Evolutionary conservation across 176 grass and related monocot genomes (phyloP).

Genomic region (Zoysia pacifica): DNA sequence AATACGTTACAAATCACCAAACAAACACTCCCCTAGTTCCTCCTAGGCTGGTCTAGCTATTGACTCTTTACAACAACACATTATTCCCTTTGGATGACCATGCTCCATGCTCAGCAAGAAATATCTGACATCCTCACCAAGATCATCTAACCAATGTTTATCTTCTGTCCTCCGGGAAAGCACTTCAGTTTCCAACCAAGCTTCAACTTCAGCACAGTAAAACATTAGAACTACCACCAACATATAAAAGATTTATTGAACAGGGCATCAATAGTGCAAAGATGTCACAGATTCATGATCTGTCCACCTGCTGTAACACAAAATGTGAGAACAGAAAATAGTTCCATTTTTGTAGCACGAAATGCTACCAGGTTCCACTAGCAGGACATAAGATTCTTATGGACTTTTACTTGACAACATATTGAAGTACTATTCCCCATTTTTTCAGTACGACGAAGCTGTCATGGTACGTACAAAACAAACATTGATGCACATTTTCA

Average conservation of each 20-base stretch:
- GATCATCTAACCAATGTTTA: not conserved
- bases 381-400: not conserved
- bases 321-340: conserved; percentile 34
- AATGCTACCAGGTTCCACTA: not conserved
- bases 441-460: conserved; percentile 20
- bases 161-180: not conserved
- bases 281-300: too few species aligned
- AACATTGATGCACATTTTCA: not conserved
- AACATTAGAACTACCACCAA: not conserved
- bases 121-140: too few species aligned
- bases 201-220: not conserved
- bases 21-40: too few species aligned
- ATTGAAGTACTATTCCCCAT: not conserved
- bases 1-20: too few species aligned
- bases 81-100: not conserved
- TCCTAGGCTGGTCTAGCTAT: not conserved
- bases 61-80: not conserved
- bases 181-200: not conserved
- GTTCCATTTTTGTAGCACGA: not conserved
- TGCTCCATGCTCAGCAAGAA: not conserved
- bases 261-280: not conserved
- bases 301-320: not conserved
- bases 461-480: not conserved
- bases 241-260: not conserved
- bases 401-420: not conserved